Evolutionary conservation across 495 filamentous ascomycete genomes (phyloP), one percentile per base, ranked within the genome.

Genomic region (Penicillium taxi): DNA sequence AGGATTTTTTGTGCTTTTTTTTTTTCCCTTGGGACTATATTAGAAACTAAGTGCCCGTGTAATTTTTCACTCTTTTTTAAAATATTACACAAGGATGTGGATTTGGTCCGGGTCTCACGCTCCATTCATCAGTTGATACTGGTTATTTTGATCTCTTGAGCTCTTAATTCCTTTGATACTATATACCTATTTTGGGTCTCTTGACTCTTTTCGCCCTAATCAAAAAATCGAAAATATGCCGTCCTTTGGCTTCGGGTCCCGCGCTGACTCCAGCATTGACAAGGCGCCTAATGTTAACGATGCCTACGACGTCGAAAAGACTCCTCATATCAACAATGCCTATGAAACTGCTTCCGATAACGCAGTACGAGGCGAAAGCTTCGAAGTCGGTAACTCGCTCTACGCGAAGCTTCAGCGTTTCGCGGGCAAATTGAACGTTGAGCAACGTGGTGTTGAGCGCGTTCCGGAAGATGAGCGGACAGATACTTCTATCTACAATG

Each of bases 361-460:
- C 33, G 79, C 75, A 3, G 74, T 83, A 2, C 66, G 70, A 9
- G 70, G 73, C 15, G 71, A 81, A 50, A 75, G 63, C 39, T 80
- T 87, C 45, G 65, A 67, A 30, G 66, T 76, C 20, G 82, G 81
- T 37, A 56, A 78, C 38, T 72, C 70, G 15, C 37, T 67, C 19
- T 81, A 76, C 47, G 82, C 82, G 13, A 82, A 73, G 58, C 42
- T 83, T 4, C 81, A 87, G 62, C 74, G 79, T 8, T 45, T 85
- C 12, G 84, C 81, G 0, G 80, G 74, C 4, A 77, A 70, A 44
- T 73, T 81, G 47, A 77, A 80, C 25, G 71, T 93, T 15, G 85
- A 93, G 56, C 78, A 72, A 60, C 70, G 86, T 50, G 86, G 86
- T 32, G 84, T 90, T 34, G 84, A 90, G 64, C 73, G 84, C 17